These are phyloP conservation scores for Penicillium sp. DNA, from an alignment of 2,329 filamentous ascomycete species.

Conservation along the genomic window DNA sequence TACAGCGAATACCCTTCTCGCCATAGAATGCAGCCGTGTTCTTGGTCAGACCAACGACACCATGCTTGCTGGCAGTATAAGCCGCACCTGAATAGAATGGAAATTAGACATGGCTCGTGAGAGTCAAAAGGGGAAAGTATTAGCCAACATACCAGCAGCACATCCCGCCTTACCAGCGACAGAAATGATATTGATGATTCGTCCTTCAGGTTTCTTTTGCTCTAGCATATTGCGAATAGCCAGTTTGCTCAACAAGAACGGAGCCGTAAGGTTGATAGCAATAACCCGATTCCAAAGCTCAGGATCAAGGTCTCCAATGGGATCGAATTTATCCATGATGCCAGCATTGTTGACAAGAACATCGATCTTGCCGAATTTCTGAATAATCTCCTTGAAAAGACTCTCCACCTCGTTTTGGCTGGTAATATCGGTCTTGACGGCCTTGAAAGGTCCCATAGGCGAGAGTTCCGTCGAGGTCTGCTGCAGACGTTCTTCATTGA, in stretches of 20 bases:
- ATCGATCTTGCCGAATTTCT: constrained; percentile 51
- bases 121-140: background rate
- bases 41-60: constrained; percentile 55
- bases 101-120: background rate
- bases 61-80: constrained; percentile 58
- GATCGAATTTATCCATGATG: constrained; percentile 58
- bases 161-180: constrained; percentile 48
- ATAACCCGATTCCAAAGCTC: constrained; percentile 56
- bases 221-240: constrained; percentile 51
- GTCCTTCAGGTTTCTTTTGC: constrained; percentile 38
- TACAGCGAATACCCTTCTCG: constrained; percentile 53
- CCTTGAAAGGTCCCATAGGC: constrained; percentile 20
- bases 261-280: constrained; percentile 57
- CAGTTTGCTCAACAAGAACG: constrained; percentile 54
- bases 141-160: constrained; percentile 35
- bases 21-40: constrained; percentile 60
- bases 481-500: constrained; percentile 32
- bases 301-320: constrained; percentile 50
- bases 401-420: constrained; percentile 34
- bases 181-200: constrained; percentile 56
- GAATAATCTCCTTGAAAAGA: constrained; percentile 35
- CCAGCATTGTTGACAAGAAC: constrained; percentile 62
- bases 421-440: constrained; percentile 41
- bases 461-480: constrained; percentile 25
- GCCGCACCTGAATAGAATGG: constrained; percentile 41